phyloP scores from a whole-genome alignment of 768 basidiomycete species.

The Calocybe indica region DNA sequence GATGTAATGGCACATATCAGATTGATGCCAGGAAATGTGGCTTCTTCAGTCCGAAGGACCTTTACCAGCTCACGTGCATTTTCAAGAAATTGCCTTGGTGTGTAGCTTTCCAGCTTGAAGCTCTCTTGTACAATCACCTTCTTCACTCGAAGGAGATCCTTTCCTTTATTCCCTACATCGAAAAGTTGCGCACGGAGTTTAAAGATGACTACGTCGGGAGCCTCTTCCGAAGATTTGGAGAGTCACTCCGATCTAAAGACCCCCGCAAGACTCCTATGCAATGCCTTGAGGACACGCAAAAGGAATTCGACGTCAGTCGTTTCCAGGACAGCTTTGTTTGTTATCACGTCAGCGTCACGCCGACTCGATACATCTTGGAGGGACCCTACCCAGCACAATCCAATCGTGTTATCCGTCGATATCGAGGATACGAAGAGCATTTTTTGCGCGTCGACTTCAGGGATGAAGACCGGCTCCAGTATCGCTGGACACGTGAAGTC shows the following conservation, averaged over 20 bases:
- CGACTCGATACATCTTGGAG: slow-evolving; percentile 67
- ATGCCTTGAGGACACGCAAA: slow-evolving; percentile 36
- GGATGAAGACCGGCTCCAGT: slow-evolving; percentile 75
- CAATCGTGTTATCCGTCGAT: slow-evolving; percentile 74
- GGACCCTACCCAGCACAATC: slow-evolving; percentile 74
- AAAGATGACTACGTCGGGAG: slow-evolving; percentile 30
- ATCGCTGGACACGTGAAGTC: slow-evolving; percentile 64
- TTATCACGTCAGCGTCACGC: slow-evolving; percentile 71
- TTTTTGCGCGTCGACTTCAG: slow-evolving; percentile 84
- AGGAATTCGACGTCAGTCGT: slow-evolving; percentile 18
- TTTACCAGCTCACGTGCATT: slow-evolving; percentile 39
- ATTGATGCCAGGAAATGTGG: slow-evolving; percentile 44
- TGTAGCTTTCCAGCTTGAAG: slow-evolving; percentile 74
- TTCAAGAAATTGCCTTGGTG: slow-evolving; percentile 50
- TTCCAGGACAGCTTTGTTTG: slow-evolving; percentile 45
- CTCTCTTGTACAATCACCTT: slow-evolving; percentile 54
- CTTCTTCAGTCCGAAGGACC: slow-evolving; percentile 45
- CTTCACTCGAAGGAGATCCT: slow-evolving; percentile 56
- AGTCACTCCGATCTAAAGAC: slow-evolving; percentile 38
- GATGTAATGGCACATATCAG: slow-evolving; percentile 20
- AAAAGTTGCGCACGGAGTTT: slow-evolving; percentile 28
- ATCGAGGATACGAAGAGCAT: slow-evolving; percentile 49
- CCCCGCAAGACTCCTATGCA: slow-evolving; percentile 28
- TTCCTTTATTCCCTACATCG: slow-evolving; percentile 37
- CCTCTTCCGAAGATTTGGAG: slow-evolving; percentile 50